Evolutionary conservation across 78 protist species (phyloP).

Genomic region (Dictyostelium brefeldianum): DNA sequence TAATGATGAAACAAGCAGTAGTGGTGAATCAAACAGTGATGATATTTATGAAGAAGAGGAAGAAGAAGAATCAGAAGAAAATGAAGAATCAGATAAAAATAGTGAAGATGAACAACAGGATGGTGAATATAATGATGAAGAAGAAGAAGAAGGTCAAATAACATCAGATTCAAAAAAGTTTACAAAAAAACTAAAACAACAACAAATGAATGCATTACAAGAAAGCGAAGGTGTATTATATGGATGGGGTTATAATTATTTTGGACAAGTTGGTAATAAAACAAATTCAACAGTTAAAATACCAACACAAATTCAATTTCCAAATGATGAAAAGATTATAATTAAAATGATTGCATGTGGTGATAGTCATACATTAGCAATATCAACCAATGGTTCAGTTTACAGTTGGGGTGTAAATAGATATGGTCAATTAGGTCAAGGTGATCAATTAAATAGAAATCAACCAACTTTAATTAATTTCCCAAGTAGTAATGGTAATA

Average conservation of each 20-base stretch:
- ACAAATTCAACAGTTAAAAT: background rate
- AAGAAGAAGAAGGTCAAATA: background rate
- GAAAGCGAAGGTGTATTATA: conserved; percentile 2
- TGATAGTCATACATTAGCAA: conserved; percentile 48
- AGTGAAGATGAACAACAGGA: background rate
- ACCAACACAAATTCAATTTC: conserved; percentile 1
- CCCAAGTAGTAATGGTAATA: background rate
- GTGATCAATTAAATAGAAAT: conserved; percentile 31
- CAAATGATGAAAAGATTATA: background rate
- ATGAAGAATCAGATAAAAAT: background rate
- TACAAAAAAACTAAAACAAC: no score
- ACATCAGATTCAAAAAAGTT: background rate
- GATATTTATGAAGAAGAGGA: background rate
- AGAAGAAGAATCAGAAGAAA: background rate
- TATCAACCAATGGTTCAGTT: background rate
- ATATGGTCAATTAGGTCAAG: conserved; percentile 72
- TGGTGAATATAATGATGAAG: background rate
- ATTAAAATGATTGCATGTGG: conserved; percentile 41
- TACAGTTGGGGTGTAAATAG: conserved; percentile 64
- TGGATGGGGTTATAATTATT: conserved; percentile 64
- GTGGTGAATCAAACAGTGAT: conserved; percentile 20
- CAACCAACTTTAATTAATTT: conserved; percentile 10
- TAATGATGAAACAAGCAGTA: conserved; percentile 7
- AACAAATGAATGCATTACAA: background rate
- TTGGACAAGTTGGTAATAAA: conserved; percentile 47